Evolutionary conservation across 768 basidiomycete species (phyloP), one percentile per base, ranked within the genome.

Genomic region (Amylocystis lapponica): DNA sequence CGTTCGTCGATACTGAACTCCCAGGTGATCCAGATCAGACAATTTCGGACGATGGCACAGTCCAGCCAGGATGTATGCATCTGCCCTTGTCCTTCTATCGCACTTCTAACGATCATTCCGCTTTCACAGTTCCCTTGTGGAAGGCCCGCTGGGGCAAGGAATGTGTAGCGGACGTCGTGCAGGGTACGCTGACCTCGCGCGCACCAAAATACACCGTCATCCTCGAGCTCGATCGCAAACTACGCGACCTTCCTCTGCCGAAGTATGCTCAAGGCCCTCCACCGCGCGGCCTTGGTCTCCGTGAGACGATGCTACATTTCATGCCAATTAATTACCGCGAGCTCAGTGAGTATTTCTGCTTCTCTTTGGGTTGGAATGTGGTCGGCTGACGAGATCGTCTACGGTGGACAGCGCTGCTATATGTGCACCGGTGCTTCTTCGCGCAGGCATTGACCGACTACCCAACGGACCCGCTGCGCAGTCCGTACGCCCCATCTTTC

Each of bases 291-390:
- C 64, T 64, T 1, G 75, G 76, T 3, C 64, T 86, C 10, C 66
- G 71, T 8, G 66, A 79, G 56, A 77, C 79, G 6, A 86, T 87
- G 85, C 76, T 74, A 27, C 75, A 81, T 58, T 85, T 76, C 53
- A 86, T 86, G 85, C 81, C 85, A 1, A 68, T 62, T 26, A 86
- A 86, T 54, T 87, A 86, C 58, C 73, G 80, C 1, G 76, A 83
- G 52, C 66, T 81, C 27, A 78, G 85, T 86, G 52, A 54, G 80
- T 55, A 60, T 51, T 27, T 10, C 1, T 17, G 14, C 10, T 20
- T 25, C 25, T 25, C 8, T n/a, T n/a, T n/a, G n/a, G n/a, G n/a
- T 10, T 17, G 2, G 3, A 7, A 21, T 19, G 6, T 37, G 4
- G 21, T 6, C 14, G 76, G 74, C 58, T 81, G 78, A 50, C 75